Conservation (phyloP, 495 filamentous ascomycete genomes). For the Xylaria palmicola region DNA sequence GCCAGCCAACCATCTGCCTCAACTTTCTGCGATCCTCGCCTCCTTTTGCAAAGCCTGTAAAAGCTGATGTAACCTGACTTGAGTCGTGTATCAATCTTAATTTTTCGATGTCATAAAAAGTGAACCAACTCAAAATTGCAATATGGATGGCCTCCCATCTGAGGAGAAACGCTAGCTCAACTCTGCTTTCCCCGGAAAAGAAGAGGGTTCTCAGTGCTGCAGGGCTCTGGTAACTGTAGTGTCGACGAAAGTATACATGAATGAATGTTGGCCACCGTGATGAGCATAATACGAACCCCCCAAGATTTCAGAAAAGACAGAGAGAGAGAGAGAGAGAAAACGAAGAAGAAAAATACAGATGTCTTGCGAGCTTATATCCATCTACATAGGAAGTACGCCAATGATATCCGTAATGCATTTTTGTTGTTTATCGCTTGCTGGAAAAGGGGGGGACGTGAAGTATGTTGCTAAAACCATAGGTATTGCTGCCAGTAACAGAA, state of each 20-base stretch:
- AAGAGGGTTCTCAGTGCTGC: no score
- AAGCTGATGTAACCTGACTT: neutral
- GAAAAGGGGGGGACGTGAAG: neutral
- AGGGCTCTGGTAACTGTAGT: no score
- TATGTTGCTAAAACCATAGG: neutral
- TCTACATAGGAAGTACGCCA: slow-evolving; percentile 1
- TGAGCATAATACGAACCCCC: neutral
- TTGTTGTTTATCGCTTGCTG: neutral
- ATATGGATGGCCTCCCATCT: neutral
- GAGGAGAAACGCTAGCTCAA: no score
- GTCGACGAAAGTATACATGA: neutral
- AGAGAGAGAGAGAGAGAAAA: neutral
- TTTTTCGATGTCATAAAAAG: neutral
- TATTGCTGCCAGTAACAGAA: slow-evolving; percentile 7
- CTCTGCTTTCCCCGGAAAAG: no score
- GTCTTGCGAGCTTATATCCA: slow-evolving; percentile 9
- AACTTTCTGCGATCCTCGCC: neutral
- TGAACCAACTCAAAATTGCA: neutral
- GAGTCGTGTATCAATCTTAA: slow-evolving; percentile 1
- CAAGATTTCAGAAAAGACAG: neutral
- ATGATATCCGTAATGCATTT: slow-evolving; percentile 4
- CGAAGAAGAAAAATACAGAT: neutral
- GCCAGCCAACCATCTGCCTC: neutral
- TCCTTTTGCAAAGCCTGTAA: neutral
- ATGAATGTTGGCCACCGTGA: neutral